A percentile compares a stretch with the other conserved stretches of the same genome.
Conservation (phyloP, 768 basidiomycete genomes). For the Hericium alpestre region DNA sequence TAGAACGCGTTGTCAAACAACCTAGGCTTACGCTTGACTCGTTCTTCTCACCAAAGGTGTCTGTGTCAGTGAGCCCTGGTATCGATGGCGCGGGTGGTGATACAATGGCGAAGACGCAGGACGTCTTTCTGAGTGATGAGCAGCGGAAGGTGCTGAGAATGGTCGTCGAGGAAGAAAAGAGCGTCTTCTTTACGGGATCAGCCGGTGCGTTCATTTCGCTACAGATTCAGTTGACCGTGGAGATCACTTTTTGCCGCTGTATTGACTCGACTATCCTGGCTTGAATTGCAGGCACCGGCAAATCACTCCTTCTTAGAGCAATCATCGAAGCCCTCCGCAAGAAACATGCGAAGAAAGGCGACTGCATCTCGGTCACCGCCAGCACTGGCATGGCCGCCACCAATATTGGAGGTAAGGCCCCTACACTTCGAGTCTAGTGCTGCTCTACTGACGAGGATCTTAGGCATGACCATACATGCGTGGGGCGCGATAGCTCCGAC, state of each 20-base stretch:
- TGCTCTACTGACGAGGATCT: constrained; percentile 12
- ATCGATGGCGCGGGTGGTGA: constrained; percentile 9
- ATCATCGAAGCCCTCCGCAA: constrained; percentile 43
- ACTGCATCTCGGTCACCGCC: constrained; percentile 45
- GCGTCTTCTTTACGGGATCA: constrained; percentile 57
- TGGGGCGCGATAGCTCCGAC: constrained; percentile 52
- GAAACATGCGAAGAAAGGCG: constrained; percentile 32
- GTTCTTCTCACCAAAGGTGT: constrained; percentile 23
- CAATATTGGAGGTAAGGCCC: constrained; percentile 47
- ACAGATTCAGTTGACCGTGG: background rate
- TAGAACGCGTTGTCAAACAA: constrained; percentile 16
- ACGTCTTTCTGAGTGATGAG: constrained; percentile 40
- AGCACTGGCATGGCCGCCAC: constrained; percentile 59
- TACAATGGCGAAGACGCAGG: constrained; percentile 12
- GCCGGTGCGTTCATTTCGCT: constrained; percentile 35
- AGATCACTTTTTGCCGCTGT: background rate
- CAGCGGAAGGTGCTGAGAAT: constrained; percentile 41
- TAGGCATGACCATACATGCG: constrained; percentile 51
- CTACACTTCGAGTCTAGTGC: constrained; percentile 14
- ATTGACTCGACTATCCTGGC: background rate
- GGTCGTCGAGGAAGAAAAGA: constrained; percentile 46
- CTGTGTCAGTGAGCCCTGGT: constrained; percentile 8
- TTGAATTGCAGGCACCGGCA: constrained; percentile 44
- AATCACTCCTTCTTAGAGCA: constrained; percentile 47
- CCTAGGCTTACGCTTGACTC: constrained; percentile 23